Base-by-base conservation (phyloP, 179 eudicot genomes). In the Actinidia chinensis region DNA sequence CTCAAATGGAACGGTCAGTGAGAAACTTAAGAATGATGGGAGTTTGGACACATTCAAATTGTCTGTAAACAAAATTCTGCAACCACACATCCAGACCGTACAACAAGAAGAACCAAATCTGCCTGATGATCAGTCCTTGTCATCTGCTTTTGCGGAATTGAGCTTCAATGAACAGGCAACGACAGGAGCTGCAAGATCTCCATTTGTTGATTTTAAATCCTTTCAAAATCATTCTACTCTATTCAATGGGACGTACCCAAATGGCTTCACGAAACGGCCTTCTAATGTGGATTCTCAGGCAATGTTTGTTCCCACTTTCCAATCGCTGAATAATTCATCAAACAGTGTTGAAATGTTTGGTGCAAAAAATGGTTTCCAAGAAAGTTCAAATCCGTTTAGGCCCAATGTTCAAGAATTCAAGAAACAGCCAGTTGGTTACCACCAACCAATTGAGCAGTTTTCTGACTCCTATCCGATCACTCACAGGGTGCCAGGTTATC, bases 91-190 rank as follows among this genome's bases (percentile, higher is more conserved):
- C 46, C 55, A 40, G 68, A 73, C 59, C 68, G 61, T 61, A 13
- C 81, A 68, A 14, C 40, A 36, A 14, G 85, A 80, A 66, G 80
- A 77, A 33, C 67, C 76, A 28, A 76, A 81, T 66, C 82, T 81
- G 52, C 82, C 84, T 42, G 80, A 78, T 43, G 84, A 84, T 58
- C 84, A 72, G 76, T 81, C 82, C 11, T 75, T 84, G 56, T 55
- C 84, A 5, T 81, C 82, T 55, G 87, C 78, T 23, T 79, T 84
- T 72, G 36, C 79, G 75, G 87, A 73, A 47, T 73, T 84, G 68
- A 79, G 78, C 68, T 78, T 81, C 80, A 81, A 79, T 56, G 80
- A 72, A 23, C 60, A 78, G 44, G 74, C 54, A 20, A 46, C 40
- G 8, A 47, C 43, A 46, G 69, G 42, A 28, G 71, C 73, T 44